Evolutionary conservation across 148 eudicot genomes (phyloP), one percentile per base, ranked within the genome.

Genomic region (Vaccinium darrowii): DNA sequence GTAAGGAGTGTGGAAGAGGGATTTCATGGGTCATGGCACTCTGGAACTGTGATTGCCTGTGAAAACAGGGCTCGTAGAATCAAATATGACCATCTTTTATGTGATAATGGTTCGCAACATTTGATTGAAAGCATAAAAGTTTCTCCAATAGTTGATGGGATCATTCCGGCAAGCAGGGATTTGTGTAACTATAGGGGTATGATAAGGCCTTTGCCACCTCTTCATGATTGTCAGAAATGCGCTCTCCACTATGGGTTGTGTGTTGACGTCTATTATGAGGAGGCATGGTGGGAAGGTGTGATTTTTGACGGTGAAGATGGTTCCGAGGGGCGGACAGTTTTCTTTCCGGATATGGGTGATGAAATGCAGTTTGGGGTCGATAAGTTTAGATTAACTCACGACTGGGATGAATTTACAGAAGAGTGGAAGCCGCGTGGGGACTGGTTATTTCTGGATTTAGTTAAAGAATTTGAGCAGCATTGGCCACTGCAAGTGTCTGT

Each of bases 231-330:
- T 78, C n/a, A 13, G 36, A 52, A 13, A 25, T 84, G 78, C 85
- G 47, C 75, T 79, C 85, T 95, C 54, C 83, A 67, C 18, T 95
- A 94, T 87, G 94, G 98, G 23, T 85, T 85, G 51, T 97, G 98
- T 88, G 98, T 97, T 51, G 99, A 97, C 88, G 88, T 89, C 83
- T 92, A 88, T 85, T 57, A 85, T 43, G 12, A 87, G 2, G 96
- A 92, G 10, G 98, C 98, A 21, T 97, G 99, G 99, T 97, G 99
- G 99, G 99, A 97, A 92, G 99, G 99, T 78, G 98, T 97, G 80
- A 84, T 97, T 78, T 93, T 94, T 77, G 97, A 92, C 81, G 81
- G 81, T 51, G 84, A 93, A 53, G 88, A 83, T 49, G 84, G 89
- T 52, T 88, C 89, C 21, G 84, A 87, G 8, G 54, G 75, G 15